Percentiles rank a stretch among this genome's conserved stretches.
Evolutionary conservation across 139 green algal species (phyloP).

Genomic region (Diplosphaera chodatii): DNA sequence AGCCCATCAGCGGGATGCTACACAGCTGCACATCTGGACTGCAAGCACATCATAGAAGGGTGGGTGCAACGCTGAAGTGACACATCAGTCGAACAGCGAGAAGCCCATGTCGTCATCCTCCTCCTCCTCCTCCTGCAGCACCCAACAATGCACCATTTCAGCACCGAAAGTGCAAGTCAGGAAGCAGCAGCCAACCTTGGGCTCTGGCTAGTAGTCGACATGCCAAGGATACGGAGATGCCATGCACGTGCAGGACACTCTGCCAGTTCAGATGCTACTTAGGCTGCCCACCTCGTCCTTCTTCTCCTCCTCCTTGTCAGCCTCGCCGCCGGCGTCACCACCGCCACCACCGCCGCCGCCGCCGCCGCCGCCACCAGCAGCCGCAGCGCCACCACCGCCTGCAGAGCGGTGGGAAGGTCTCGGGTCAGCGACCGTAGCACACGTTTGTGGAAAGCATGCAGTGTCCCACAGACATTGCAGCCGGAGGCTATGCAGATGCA

Average conservation of each 20-base stretch:
- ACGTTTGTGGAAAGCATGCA: too few relatives aligned
- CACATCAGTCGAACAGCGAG: slow-evolving; percentile 70
- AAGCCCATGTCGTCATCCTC: slow-evolving; percentile 79
- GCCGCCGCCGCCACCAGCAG: neutral
- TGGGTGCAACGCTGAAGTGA: neutral
- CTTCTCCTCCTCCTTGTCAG: slow-evolving; percentile 73
- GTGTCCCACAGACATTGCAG: too few relatives aligned
- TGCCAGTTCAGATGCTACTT: neutral
- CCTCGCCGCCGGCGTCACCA: slow-evolving; percentile 49
- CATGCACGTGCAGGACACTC: neutral
- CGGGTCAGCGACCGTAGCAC: too few relatives aligned
- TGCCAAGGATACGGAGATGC: too few relatives aligned
- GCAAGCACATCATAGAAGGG: neutral
- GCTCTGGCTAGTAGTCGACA: too few relatives aligned
- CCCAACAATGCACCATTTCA: neutral
- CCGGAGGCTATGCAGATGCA: too few relatives aligned
- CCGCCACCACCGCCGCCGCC: slow-evolving; percentile 40
- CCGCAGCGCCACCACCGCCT: neutral
- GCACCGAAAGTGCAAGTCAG: too few relatives aligned
- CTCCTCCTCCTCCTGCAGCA: slow-evolving; percentile 35
- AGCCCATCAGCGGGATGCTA: too few relatives aligned
- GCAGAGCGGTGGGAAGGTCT: too few relatives aligned
- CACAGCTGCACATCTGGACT: too few relatives aligned
- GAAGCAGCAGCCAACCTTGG: too few relatives aligned
- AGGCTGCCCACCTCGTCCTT: slow-evolving; percentile 57